Percentiles rank a stretch among this genome's conserved stretches.
These are phyloP conservation scores for Globisporangium orthogonon DNA, from an alignment of 352 stramenopile genomes.

Conservation along the genomic window DNA sequence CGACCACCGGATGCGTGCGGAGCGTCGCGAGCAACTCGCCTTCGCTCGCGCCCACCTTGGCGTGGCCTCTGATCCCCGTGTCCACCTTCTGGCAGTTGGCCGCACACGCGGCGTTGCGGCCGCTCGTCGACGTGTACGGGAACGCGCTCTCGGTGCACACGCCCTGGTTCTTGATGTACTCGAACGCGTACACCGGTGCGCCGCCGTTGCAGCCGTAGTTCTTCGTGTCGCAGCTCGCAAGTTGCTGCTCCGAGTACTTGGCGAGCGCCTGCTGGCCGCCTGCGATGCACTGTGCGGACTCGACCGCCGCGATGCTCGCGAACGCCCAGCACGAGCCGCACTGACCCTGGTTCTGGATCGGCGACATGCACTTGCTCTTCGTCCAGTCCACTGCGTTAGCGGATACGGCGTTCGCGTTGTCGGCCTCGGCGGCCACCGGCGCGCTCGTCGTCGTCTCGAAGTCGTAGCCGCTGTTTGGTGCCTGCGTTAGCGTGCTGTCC, in stretches of 20 bases:
- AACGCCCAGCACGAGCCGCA: conserved; percentile 98
- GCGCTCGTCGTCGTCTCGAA: neutral
- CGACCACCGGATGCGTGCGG: conserved; percentile 88
- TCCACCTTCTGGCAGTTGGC: conserved; percentile 27
- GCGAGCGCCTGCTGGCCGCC: conserved; percentile 53
- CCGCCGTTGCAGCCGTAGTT: conserved; percentile 92
- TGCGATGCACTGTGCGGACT: conserved; percentile 85
- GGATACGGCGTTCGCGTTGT: conserved; percentile 1
- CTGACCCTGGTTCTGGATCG: conserved; percentile 92
- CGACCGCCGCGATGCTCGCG: conserved; percentile 84
- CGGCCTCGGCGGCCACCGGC: neutral
- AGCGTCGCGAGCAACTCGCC: conserved; percentile 77
- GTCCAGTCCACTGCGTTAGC: conserved; percentile 26
- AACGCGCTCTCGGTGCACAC: conserved; percentile 73
- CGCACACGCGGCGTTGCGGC: conserved; percentile 20
- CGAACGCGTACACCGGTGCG: conserved; percentile 83
- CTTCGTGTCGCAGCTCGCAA: conserved; percentile 85
- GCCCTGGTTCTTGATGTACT: conserved; percentile 87
- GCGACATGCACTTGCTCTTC: conserved; percentile 30
- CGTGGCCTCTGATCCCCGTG: conserved; percentile 39
- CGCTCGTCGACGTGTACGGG: conserved; percentile 62
- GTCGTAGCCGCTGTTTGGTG: conserved; percentile 7
- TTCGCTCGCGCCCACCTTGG: conserved; percentile 54
- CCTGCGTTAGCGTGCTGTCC: conserved; percentile 1
- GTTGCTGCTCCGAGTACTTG: conserved; percentile 88